Evolutionary conservation across 805 yeast species (phyloP).

Genomic region (Myxozyma neotropica): DNA sequence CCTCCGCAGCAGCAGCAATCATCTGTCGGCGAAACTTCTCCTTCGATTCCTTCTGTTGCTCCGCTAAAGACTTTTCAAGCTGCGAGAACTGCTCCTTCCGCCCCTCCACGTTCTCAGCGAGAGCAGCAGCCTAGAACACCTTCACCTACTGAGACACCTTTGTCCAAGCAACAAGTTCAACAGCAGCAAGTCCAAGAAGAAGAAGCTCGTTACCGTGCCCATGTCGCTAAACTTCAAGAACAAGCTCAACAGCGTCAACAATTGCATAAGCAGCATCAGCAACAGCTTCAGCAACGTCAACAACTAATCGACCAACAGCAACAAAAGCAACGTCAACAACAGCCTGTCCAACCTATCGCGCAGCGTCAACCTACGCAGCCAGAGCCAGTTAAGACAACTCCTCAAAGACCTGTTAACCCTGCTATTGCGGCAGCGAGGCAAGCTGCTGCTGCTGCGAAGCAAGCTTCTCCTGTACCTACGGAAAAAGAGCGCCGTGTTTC

Average conservation of each 20-base stretch:
- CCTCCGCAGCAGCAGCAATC: background rate
- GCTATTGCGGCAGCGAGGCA: constrained; percentile 34
- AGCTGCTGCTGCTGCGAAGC: constrained; percentile 22
- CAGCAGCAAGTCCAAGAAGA: constrained; percentile 30
- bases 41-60: constrained; percentile 9
- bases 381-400: constrained; percentile 27
- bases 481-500: constrained; percentile 39
- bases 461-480: constrained; percentile 27
- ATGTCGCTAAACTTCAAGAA: constrained; percentile 35
- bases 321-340: constrained; percentile 33
- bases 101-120: constrained; percentile 12
- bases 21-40: background rate
- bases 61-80: constrained; percentile 29
- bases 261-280: constrained; percentile 25
- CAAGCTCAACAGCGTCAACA: constrained; percentile 30
- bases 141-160: background rate
- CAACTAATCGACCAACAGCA: constrained; percentile 23
- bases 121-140: background rate
- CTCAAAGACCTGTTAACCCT: background rate
- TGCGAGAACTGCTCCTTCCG: constrained; percentile 29
- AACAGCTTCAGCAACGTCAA: constrained; percentile 23
- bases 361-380: constrained; percentile 9
- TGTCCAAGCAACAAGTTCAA: constrained; percentile 1
- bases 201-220: constrained; percentile 30
- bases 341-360: constrained; percentile 3